These are phyloP conservation scores for Tricholoma furcatifolium DNA, from an alignment of 768 basidiomycete species.

Conservation along the genomic window DNA sequence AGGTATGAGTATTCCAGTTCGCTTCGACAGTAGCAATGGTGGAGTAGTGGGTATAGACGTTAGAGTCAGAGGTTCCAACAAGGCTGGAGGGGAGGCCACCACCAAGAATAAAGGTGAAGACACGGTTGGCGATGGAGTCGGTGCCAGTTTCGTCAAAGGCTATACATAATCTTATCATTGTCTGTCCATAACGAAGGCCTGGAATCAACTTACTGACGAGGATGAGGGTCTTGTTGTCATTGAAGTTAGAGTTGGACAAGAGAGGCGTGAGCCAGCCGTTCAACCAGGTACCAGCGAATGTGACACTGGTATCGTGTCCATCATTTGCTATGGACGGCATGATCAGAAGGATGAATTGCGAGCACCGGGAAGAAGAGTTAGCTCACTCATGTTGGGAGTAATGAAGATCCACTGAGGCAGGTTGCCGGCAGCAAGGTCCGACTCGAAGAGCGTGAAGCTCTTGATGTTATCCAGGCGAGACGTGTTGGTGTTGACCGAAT, in stretches of 20 bases:
- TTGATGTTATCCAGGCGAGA: conserved; percentile 44
- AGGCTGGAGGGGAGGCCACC: conserved; percentile 42
- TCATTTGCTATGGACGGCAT: conserved; percentile 39
- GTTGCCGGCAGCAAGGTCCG: conserved; percentile 47
- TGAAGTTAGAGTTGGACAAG: conserved; percentile 51
- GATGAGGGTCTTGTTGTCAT: conserved; percentile 54
- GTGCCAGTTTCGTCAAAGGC: conserved; percentile 58
- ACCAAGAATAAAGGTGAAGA: conserved; percentile 43
- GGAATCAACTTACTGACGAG: conserved; percentile 34
- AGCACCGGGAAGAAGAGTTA: not conserved
- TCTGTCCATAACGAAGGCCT: not conserved
- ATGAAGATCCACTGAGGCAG: conserved; percentile 63
- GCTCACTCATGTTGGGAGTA: conserved; percentile 54
- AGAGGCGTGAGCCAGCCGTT: conserved; percentile 51
- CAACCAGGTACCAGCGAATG: conserved; percentile 45
- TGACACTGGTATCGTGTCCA: conserved; percentile 60
- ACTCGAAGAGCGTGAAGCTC: conserved; percentile 63
- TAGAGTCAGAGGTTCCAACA: conserved; percentile 46
- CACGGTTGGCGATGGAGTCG: conserved; percentile 41
- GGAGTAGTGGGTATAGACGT: conserved; percentile 66
- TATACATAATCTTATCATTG: not conserved
- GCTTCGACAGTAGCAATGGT: conserved; percentile 53
- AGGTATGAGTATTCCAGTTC: conserved; percentile 62
- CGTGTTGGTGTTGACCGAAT: conserved; percentile 46
- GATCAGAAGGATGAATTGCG: not conserved